phyloP scores from a whole-genome alignment of 2,329 filamentous ascomycete genomes.

The Neopestalotiopsis clavispora region DNA sequence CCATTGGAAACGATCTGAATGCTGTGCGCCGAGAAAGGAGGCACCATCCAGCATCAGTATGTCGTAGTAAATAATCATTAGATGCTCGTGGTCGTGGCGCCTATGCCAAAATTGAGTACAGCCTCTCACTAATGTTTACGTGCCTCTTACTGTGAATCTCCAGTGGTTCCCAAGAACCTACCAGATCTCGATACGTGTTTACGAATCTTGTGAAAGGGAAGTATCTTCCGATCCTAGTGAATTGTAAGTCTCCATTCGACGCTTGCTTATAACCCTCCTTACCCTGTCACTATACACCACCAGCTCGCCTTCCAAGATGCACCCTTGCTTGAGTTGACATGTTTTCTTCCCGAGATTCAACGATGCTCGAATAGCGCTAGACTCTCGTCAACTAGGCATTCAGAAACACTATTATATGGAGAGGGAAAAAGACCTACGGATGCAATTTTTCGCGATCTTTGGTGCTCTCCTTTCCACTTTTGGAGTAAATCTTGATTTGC shows the following conservation, averaged over 20 bases:
- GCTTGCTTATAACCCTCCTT: conserved; percentile 18
- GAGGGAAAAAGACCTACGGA: conserved; percentile 39
- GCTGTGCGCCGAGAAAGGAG: conserved; percentile 54
- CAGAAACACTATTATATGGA: not conserved
- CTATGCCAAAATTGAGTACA: conserved; percentile 38
- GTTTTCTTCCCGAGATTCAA: conserved; percentile 63
- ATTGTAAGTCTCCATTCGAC: not conserved
- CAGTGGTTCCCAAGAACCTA: conserved; percentile 66
- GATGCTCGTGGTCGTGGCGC: conserved; percentile 53
- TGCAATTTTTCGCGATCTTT: conserved; percentile 68
- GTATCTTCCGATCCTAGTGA: conserved; percentile 59
- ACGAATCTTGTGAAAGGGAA: conserved; percentile 82
- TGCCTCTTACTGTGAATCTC: conserved; percentile 67
- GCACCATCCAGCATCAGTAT: conserved; percentile 58
- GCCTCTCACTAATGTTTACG: not conserved
- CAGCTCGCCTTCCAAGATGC: conserved; percentile 84
- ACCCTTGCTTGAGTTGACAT: conserved; percentile 66
- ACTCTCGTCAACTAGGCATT: conserved; percentile 18
- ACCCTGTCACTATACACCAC: conserved; percentile 75
- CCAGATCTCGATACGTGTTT: conserved; percentile 80
- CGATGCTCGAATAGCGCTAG: conserved; percentile 64
- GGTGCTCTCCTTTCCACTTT: conserved; percentile 90
- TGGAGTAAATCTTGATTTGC: conserved; percentile 83
- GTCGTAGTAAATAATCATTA: conserved; percentile 69
- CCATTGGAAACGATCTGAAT: conserved; percentile 64